Percentiles rank a stretch among this genome's conserved stretches.
Conservation (phyloP, 495 filamentous ascomycete genomes). For the Copromyces sp. region DNA sequence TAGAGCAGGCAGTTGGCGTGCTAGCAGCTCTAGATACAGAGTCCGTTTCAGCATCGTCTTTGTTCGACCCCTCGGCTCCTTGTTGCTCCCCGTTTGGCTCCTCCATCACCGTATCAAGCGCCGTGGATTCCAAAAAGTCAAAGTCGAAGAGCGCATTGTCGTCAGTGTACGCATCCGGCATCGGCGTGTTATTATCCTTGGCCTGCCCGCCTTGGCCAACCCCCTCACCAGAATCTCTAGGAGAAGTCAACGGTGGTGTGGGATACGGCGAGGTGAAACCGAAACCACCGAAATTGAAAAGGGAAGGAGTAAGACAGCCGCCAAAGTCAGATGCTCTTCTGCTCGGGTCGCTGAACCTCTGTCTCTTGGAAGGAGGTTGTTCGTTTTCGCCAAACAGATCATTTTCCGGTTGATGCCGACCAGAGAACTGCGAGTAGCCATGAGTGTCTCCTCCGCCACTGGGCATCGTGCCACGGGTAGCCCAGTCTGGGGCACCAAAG, state of each 20-base stretch:
- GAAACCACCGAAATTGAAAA: neutral
- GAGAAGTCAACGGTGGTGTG: neutral
- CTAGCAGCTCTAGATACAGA: neutral
- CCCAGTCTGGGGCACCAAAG: neutral
- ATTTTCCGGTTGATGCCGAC: neutral
- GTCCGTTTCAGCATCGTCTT: neutral
- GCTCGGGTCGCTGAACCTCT: neutral
- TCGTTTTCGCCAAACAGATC: neutral
- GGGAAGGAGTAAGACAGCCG: neutral
- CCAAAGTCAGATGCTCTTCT: neutral
- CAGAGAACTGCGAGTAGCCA: neutral
- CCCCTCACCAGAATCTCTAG: neutral
- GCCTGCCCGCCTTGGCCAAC: neutral
- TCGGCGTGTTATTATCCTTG: neutral
- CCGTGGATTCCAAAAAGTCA: constrained; percentile 4
- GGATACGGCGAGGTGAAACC: neutral
- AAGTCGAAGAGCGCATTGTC: constrained; percentile 2
- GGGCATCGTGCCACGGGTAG: neutral
- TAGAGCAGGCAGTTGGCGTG: neutral
- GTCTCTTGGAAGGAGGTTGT: neutral
- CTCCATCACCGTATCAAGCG: neutral
- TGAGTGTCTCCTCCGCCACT: neutral
- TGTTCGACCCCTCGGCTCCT: neutral
- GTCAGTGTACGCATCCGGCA: neutral
- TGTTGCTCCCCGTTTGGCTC: neutral